Evolutionary conservation across 345 rosid species (phyloP).

Genomic region (Angophora floribunda): DNA sequence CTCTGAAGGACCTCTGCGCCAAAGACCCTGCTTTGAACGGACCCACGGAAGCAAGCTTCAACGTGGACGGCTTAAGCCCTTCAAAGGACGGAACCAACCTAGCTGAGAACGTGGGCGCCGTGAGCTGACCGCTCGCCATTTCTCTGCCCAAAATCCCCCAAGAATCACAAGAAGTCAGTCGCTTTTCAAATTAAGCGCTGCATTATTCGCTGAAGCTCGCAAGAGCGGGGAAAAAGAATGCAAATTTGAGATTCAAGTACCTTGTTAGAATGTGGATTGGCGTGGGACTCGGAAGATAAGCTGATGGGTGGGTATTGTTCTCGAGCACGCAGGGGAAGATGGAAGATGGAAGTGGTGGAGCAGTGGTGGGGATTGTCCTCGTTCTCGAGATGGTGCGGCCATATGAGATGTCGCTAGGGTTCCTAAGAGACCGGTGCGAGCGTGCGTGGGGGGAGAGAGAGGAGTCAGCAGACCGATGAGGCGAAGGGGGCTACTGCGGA

Average conservation of each 20-base stretch:
- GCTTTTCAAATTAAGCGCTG: background rate
- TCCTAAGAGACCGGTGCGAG: too few species aligned
- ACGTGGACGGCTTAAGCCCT: slow-evolving; percentile 51
- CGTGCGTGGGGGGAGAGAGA: too few species aligned
- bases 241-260: background rate
- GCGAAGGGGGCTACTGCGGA: too few species aligned
- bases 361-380: too few species aligned
- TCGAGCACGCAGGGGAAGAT: too few species aligned
- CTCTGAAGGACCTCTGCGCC: slow-evolving; percentile 24
- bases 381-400: too few species aligned
- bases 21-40: slow-evolving; percentile 19
- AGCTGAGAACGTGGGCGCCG: slow-evolving; percentile 45
- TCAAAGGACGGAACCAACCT: slow-evolving; percentile 49
- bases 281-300: background rate
- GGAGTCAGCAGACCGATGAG: too few species aligned
- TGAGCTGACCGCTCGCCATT: slow-evolving; percentile 66
- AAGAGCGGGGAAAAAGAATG: background rate
- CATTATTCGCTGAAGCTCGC: background rate
- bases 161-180: background rate
- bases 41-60: slow-evolving; percentile 40
- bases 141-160: background rate
- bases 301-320: too few species aligned
- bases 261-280: background rate
- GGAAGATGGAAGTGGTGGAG: background rate
- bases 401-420: too few species aligned